Percentiles rank a stretch among this genome's conserved stretches.
Evolutionary conservation across 2,329 filamentous ascomycete species (phyloP).

Genomic region (Xylaria polymorpha): DNA sequence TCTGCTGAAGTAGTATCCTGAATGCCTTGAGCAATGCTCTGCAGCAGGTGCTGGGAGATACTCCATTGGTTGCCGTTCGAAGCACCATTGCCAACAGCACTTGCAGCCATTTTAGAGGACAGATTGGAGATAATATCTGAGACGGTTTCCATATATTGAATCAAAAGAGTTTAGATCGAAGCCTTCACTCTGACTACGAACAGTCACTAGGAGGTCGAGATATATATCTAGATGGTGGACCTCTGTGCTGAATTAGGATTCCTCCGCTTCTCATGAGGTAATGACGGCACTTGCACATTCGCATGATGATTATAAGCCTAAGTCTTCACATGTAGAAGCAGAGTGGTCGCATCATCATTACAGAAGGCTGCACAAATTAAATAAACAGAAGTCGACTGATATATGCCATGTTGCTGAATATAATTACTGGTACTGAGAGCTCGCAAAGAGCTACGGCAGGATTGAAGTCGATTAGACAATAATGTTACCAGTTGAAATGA

Average conservation of each 20-base stretch:
- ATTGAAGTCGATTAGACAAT: no score
- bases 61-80: slow-evolving; percentile 3
- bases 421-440: neutral
- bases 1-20: neutral
- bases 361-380: neutral
- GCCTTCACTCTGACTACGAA: neutral
- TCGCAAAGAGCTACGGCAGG: neutral
- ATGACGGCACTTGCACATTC: neutral
- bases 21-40: neutral
- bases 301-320: neutral
- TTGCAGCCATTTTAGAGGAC: neutral
- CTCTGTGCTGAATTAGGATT: neutral
- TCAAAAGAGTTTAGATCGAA: neutral
- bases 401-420: neutral
- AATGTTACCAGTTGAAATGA: no score
- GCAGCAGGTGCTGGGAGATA: neutral
- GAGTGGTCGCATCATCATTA: neutral
- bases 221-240: neutral
- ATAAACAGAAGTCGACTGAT: neutral
- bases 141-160: neutral
- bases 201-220: neutral
- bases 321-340: neutral
- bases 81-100: neutral
- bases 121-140: neutral
- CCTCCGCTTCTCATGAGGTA: neutral